Conservation (phyloP, 306 rosid species). For the Malus fusca region DNA sequence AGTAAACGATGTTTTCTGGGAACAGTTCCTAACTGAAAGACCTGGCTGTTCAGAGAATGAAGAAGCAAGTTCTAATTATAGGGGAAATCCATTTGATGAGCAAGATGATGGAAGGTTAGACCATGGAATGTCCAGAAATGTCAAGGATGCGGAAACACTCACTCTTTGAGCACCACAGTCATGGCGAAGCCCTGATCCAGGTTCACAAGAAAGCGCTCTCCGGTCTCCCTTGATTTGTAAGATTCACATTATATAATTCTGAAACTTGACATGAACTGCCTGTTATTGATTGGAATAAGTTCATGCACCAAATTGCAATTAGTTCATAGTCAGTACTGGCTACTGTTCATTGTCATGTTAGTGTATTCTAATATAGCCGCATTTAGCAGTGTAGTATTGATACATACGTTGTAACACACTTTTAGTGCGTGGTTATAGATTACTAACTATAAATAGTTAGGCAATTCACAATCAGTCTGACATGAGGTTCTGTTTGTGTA, state of each 20-base stretch:
- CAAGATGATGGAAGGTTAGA: slow-evolving; percentile 51
- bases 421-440: not conserved
- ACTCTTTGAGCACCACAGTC: slow-evolving; percentile 32
- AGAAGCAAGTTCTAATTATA: slow-evolving; percentile 80
- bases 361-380: not conserved
- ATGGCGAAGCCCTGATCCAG: not conserved
- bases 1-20: slow-evolving; percentile 92
- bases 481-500: not conserved
- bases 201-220: not conserved
- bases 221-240: not conserved
- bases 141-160: slow-evolving; percentile 46
- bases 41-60: slow-evolving; percentile 91
- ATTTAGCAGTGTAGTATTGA: not conserved
- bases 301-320: slow-evolving; percentile 7
- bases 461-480: not conserved
- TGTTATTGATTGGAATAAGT: slow-evolving; percentile 10
- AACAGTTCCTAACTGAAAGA: slow-evolving; percentile 94
- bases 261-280: not conserved
- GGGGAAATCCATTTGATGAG: slow-evolving; percentile 48
- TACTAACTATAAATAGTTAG: not conserved
- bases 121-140: slow-evolving; percentile 49
- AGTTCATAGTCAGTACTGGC: not conserved
- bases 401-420: not conserved
- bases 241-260: not conserved
- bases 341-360: not conserved